Conservation (phyloP, 257 asterid genomes). For the Nicotiana undulata region DNA sequence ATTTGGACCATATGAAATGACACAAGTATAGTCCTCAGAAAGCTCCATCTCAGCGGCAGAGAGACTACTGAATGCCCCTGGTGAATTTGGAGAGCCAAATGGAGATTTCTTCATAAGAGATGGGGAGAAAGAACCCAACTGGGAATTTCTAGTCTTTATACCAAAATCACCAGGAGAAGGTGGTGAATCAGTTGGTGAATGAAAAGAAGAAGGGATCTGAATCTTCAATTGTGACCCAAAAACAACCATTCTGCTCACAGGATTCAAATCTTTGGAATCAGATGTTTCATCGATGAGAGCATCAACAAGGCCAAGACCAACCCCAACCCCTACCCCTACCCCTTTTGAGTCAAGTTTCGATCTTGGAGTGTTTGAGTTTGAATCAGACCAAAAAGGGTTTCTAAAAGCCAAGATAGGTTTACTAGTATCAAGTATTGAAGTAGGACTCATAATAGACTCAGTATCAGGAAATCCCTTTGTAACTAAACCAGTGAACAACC, state of each 20-base stretch:
- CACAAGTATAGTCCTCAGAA: conserved; percentile 90
- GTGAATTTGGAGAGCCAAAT: conserved; percentile 28
- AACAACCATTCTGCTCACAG: conserved; percentile 40
- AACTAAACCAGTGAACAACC: conserved; percentile 41
- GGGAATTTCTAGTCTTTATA: conserved; percentile 54
- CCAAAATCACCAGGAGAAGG: conserved; percentile 71
- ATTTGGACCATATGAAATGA: conserved; percentile 72
- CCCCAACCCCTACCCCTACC: too few relatives aligned
- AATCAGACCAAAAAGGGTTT: conserved; percentile 45
- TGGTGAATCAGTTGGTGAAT: conserved; percentile 43
- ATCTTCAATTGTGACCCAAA: conserved; percentile 82
- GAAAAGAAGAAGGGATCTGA: conserved; percentile 48
- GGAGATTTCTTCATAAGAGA: conserved; percentile 43
- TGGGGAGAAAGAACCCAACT: conserved; percentile 34
- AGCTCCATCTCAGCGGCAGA: conserved; percentile 76
- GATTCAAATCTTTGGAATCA: conserved; percentile 28
- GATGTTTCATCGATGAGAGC: conserved; percentile 43
- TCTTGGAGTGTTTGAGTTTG: conserved; percentile 21
- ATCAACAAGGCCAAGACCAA: conserved; percentile 60
- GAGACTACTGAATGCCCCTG: conserved; percentile 26
- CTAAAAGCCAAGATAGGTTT: conserved; percentile 35
- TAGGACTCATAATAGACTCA: conserved; percentile 60
- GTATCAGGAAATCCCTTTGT: conserved; percentile 38
- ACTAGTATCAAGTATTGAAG: conserved; percentile 60
- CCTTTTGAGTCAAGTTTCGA: conserved; percentile 35